A percentile compares a stretch with the other conserved stretches of the same genome.
These are phyloP conservation scores for Agrocybe chaxingu DNA, from an alignment of 768 basidiomycete species.

Conservation along the genomic window DNA sequence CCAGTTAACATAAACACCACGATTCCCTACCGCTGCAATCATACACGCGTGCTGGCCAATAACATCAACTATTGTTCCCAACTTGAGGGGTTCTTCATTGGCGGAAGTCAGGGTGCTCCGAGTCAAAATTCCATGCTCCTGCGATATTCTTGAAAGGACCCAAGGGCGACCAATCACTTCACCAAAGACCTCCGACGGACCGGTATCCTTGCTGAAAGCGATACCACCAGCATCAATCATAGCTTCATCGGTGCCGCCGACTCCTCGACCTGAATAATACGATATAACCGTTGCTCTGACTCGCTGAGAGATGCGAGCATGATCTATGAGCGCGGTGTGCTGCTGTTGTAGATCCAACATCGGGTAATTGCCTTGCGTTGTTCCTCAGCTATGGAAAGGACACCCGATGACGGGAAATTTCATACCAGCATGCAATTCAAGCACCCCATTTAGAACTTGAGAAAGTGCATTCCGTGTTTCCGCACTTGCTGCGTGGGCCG, in stretches of 20 bases:
- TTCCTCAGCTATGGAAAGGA: not conserved
- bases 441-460: slow-evolving; percentile 48
- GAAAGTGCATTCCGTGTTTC: slow-evolving; percentile 43
- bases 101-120: slow-evolving; percentile 20
- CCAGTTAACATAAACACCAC: not conserved
- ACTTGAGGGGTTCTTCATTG: slow-evolving; percentile 32
- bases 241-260: slow-evolving; percentile 63
- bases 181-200: slow-evolving; percentile 69
- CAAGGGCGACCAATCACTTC: slow-evolving; percentile 66
- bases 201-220: slow-evolving; percentile 86
- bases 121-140: slow-evolving; percentile 77
- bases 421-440: slow-evolving; percentile 78
- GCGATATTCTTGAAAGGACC: slow-evolving; percentile 63
- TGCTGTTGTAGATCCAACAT: slow-evolving; percentile 83
- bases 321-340: slow-evolving; percentile 64
- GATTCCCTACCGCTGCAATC: slow-evolving; percentile 54
- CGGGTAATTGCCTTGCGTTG: slow-evolving; percentile 67
- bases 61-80: slow-evolving; percentile 68
- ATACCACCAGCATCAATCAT: slow-evolving; percentile 81
- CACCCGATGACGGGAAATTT: not conserved
- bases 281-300: slow-evolving; percentile 76
- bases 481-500: slow-evolving; percentile 72
- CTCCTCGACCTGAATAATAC: slow-evolving; percentile 70
- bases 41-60: slow-evolving; percentile 86
- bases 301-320: slow-evolving; percentile 55